phyloP scores from a whole-genome alignment of 805 yeast genomes.

The Lipomyces mesembrius region DNA sequence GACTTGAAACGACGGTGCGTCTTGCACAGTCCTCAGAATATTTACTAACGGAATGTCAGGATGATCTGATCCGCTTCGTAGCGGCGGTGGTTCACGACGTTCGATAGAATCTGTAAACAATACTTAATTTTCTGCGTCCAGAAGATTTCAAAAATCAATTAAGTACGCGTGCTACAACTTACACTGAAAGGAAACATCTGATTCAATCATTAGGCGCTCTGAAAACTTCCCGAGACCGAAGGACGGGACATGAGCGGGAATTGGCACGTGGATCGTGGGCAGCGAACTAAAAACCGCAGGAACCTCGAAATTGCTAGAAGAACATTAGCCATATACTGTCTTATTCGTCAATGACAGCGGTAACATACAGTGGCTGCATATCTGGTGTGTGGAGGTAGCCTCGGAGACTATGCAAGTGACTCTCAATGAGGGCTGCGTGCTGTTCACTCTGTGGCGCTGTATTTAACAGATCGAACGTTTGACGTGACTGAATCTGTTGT shows the following conservation, averaged over 20 bases:
- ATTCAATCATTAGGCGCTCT: constrained; percentile 15
- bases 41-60: constrained; percentile 12
- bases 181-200: constrained; percentile 29
- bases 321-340: neutral
- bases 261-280: constrained; percentile 12
- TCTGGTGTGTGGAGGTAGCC: constrained; percentile 22
- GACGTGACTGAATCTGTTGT: constrained; percentile 18
- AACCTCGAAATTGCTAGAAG: constrained; percentile 3
- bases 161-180: neutral
- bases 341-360: neutral
- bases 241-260: neutral
- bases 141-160: neutral
- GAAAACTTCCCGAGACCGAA: constrained; percentile 21
- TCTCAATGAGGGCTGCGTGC: constrained; percentile 16
- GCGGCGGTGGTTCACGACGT: constrained; percentile 8
- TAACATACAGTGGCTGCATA: constrained; percentile 23
- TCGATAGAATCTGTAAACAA: constrained; percentile 10
- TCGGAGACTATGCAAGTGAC: constrained; percentile 20
- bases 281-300: constrained; percentile 20
- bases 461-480: constrained; percentile 21
- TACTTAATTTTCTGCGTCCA: neutral
- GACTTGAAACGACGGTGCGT: constrained; percentile 6
- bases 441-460: constrained; percentile 6
- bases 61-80: neutral
- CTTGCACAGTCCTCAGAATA: constrained; percentile 14